Evolutionary conservation across 2,329 filamentous ascomycete genomes (phyloP).

Genomic region (Bipolaris victoriae): DNA sequence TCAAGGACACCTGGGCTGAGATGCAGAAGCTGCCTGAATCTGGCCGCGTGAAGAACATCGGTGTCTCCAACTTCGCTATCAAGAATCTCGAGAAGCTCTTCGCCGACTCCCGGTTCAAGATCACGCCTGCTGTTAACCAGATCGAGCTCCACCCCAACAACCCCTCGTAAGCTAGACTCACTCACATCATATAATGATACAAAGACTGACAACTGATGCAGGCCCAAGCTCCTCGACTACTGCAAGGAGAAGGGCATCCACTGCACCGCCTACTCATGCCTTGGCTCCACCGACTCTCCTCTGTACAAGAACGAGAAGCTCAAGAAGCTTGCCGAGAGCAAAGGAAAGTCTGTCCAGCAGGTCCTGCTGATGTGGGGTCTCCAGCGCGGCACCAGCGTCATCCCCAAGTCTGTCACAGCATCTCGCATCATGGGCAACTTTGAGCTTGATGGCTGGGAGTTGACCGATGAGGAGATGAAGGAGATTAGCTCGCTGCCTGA

Average conservation of each 20-base stretch:
- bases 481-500: constrained; percentile 71
- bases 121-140: constrained; percentile 75
- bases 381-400: constrained; percentile 79
- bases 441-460: constrained; percentile 72
- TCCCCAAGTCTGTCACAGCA: constrained; percentile 81
- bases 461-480: constrained; percentile 74
- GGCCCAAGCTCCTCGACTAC: constrained; percentile 75
- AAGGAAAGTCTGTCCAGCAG: constrained; percentile 75
- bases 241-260: constrained; percentile 76
- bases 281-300: constrained; percentile 73
- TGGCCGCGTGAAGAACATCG: constrained; percentile 79
- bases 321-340: constrained; percentile 64
- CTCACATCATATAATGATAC: neutral
- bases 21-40: constrained; percentile 72
- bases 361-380: constrained; percentile 81
- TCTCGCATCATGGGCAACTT: constrained; percentile 78
- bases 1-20: constrained; percentile 77
- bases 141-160: constrained; percentile 82
- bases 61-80: constrained; percentile 86
- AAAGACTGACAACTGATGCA: constrained; percentile 21
- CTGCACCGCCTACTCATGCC: constrained; percentile 74
- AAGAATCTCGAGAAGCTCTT: constrained; percentile 77
- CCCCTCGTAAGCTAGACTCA: constrained; percentile 61
- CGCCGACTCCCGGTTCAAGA: constrained; percentile 68
- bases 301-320: constrained; percentile 71